Conservation (phyloP, 106 monocot species). For the Ottelia alismoides region DNA sequence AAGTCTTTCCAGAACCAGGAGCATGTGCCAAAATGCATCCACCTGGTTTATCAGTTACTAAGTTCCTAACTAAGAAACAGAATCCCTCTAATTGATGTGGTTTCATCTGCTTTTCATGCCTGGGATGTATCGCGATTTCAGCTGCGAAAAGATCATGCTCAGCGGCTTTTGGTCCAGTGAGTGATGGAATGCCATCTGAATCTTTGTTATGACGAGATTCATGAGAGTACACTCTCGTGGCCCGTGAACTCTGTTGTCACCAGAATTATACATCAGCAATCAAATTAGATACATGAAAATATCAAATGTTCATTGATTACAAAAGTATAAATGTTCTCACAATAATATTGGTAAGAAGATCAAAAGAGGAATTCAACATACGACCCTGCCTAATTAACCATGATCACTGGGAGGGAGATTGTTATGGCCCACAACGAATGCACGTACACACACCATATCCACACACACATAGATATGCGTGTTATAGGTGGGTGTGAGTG, state of each 20-base stretch:
- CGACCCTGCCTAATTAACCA: too few species aligned
- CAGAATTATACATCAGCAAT: background rate
- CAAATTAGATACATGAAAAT: background rate
- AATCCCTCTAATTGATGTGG: slow-evolving; percentile 89
- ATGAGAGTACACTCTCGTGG: background rate
- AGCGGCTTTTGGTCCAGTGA: slow-evolving; percentile 2
- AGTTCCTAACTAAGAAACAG: slow-evolving; percentile 72
- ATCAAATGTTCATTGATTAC: too few species aligned
- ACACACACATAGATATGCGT: too few species aligned
- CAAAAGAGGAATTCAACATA: too few species aligned
- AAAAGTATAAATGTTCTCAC: too few species aligned
- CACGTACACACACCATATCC: too few species aligned
- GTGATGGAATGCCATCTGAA: background rate
- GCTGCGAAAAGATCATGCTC: slow-evolving; percentile 20
- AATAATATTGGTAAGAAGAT: too few species aligned
- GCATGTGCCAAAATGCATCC: slow-evolving; percentile 97
- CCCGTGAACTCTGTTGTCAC: slow-evolving; percentile 4
- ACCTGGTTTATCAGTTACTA: slow-evolving; percentile 66
- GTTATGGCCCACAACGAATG: too few species aligned
- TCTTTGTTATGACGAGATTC: slow-evolving; percentile 3
- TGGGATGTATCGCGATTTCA: slow-evolving; percentile 69
- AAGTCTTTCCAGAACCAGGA: slow-evolving; percentile 94
- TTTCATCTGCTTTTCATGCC: slow-evolving; percentile 69
- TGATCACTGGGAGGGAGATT: too few species aligned
- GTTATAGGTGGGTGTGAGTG: too few species aligned